Base-by-base conservation (phyloP, 768 basidiomycete species). In the Agaricus blazei region DNA sequence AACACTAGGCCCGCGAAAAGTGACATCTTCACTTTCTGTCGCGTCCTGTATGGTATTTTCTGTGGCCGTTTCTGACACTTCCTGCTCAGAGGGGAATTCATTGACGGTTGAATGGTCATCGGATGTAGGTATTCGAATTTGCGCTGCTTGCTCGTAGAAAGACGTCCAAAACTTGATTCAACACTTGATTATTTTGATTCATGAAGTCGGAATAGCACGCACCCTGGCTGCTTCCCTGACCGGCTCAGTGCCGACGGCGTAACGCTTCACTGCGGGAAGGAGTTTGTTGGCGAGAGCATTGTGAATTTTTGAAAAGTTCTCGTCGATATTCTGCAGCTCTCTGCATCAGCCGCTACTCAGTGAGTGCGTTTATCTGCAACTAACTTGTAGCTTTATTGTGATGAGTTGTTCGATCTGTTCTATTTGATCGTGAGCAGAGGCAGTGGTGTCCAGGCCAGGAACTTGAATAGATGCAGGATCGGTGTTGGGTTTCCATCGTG, bases 361-460 rank as follows among this genome's bases (percentile, higher is more conserved):
- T 26, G 19, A n/a, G 23, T 9, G 34, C n/a, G 8, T 42, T 23
- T 52, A 14, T 56, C 15, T 28, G 36, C 54, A 8, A 52, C 68
- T 60, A 53, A 88, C 92, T 81, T 95, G 94, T 9, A 98, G 76
- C 61, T 93, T 88, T 51, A 94, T 79, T 8, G 95, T 94, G 58
- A 96, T 95, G 64, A 95, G 78, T 66, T 97, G 95, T 69, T 98
- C 95, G 56, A 97, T 92, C 70, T 95, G 91, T 64, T 96, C 93
- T 52, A 93, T 87, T 72, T 97, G 94, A 63, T 87, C 92, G 57
- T 79, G 79, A 26, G 84, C 73, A 23, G 88, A 76, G 24, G 88
- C 87, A 9, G 72, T 75, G 0, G 78, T 80, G 62, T 93, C 87
- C 37, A 93, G 74, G 0, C 90, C 90, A 7, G 88, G 85, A 2